Evolutionary conservation across 805 yeast species (phyloP), one percentile per base, ranked within the genome.

Genomic region (Metschnikowia noctiluminum): DNA sequence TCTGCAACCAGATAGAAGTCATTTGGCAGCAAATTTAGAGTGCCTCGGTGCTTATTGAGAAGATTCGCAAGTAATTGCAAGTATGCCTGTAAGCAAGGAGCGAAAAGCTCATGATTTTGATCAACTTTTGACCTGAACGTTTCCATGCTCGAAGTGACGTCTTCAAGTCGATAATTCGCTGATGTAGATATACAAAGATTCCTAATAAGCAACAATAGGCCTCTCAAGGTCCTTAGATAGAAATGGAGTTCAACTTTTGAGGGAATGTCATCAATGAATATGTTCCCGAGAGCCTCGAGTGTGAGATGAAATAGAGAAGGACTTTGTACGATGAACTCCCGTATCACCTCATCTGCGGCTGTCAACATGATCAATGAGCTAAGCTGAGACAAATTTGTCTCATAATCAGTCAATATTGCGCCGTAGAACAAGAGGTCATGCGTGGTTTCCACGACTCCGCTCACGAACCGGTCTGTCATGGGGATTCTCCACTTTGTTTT

Each of bases 151-250:
- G 44, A 38, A 28, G 51, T 27, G 4, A 55, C 42, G 10, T 45
- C 38, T 28, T 47, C 42, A 5, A 47, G 26, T 11, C 49, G 52
- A 8, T 47, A 37, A 11, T 16, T 43, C 39, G 27, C 52, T n/a
- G 62, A 53, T 1, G 55, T 28, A 14, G 53, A 52, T 5, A 68
- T 70, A 1, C 74, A 68, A 26, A 79, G 53, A 54, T 80, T 81
- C 50, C 86, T 63, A 28, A 73, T 62, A n/a, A 81, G 47, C n/a
- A 82, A 52, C 1, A 79, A 47, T 0, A 73, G 54, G 1, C 82
- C 86, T 55, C 84, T 65, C 3, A 75, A 46, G 2, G 73, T 52
- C 38, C 85, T 63, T 7, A 64, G 28, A 28, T 58, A 55, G 8
- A 27, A 37, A 27, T 38, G 40, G 13, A 16, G n/a, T 28, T 40